A percentile compares a stretch with the other conserved stretches of the same genome.
Conservation (phyloP, 345 rosid species). For the Acer saccharum region DNA sequence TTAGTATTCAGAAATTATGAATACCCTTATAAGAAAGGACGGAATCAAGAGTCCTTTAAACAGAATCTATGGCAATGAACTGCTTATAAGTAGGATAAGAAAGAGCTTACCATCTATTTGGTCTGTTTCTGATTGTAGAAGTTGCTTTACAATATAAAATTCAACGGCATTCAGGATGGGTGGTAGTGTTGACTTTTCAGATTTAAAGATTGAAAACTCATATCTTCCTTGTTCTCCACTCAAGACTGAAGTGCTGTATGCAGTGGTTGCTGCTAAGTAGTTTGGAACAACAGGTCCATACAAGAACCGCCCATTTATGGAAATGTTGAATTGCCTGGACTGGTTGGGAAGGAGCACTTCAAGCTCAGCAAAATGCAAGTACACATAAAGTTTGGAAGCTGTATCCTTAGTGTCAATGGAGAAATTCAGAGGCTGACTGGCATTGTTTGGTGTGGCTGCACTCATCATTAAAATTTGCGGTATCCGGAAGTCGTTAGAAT, state of each 20-base stretch:
- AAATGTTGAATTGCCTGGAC: constrained; percentile 42
- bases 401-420: constrained; percentile 23
- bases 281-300: constrained; percentile 38
- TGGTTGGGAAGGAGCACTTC: constrained; percentile 38
- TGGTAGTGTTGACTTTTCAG: constrained; percentile 44
- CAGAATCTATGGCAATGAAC: not conserved
- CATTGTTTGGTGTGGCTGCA: constrained; percentile 32
- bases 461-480: constrained; percentile 40
- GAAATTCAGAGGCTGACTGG: constrained; percentile 32
- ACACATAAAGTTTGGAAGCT: constrained; percentile 36
- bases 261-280: constrained; percentile 24
- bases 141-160: constrained; percentile 26
- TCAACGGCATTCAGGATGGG: constrained; percentile 51
- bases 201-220: constrained; percentile 26
- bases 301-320: constrained; percentile 34
- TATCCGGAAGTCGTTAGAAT: constrained; percentile 24
- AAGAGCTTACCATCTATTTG: constrained; percentile 37
- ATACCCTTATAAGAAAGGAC: not conserved
- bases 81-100: not conserved
- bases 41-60: not conserved
- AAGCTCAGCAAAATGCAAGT: constrained; percentile 56
- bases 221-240: constrained; percentile 26
- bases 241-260: constrained; percentile 18
- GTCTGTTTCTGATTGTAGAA: constrained; percentile 32
- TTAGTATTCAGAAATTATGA: too few species aligned